Evolutionary conservation across 441 rosid species (phyloP), one percentile per base, ranked within the genome.

Genomic region (Mallotus japonicus): DNA sequence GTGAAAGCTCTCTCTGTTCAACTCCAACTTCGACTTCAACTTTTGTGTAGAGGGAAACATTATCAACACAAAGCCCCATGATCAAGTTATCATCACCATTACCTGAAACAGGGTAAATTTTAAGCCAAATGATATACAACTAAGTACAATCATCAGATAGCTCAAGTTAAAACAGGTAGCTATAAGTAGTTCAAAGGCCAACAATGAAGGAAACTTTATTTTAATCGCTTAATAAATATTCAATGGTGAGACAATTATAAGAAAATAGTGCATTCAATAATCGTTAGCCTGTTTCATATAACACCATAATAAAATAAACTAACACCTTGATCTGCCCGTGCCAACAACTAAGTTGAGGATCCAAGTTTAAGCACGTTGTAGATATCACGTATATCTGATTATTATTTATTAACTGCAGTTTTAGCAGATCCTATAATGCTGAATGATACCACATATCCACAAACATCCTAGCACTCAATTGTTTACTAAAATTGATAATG

Each of bases 41-140:
- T 57, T 84, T 88, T 71, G 83, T 95, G 70, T 73, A 77, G 51
- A 84, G 59, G 71, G 95, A 90, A 80, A 86, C 89, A 75, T 82
- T 84, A 75, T 87, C 97, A 60, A 82, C 71, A 78, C 90, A 85
- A 69, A 95, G 91, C 74, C 99, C 99, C 92, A 90, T 83, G 83
- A 95, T 81, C 86, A 83, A 83, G 83, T 93, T 91, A 78, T 93
- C 98, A 60, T 91, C 90, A 10, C 83, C 97, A 72, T 83, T 91
- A 67, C 86, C 99, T 95, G 88, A 63, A 81, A 84, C 57, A 61
- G 64, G 46, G n/a, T 49, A 69, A 6, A 50, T 6, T 34, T 78
- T 51, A 24, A 69, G 65, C 54, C 57, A 75, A 63, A 15, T 58
- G 65, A 19, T 44, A 58, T 58, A 47, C 46, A 54, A 49, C 6